Conservation (phyloP, 2,329 filamentous ascomycete genomes). For the Macroventuria anomochaeta region DNA sequence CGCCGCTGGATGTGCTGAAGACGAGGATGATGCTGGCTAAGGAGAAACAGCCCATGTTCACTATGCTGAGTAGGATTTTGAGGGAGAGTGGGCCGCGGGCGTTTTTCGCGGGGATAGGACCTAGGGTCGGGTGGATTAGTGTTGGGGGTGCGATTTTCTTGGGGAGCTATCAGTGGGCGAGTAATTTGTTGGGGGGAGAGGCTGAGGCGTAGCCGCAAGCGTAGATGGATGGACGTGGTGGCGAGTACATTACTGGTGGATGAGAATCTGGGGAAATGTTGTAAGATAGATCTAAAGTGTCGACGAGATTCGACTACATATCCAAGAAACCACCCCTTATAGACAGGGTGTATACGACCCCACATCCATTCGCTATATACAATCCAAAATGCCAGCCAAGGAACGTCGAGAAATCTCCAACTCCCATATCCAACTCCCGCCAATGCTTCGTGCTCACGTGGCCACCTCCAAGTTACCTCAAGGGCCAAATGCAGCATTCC, state of each 20-base stretch:
- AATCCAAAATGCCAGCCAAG: constrained; percentile 1
- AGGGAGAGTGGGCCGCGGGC: constrained; percentile 68
- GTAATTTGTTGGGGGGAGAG: constrained; percentile 70
- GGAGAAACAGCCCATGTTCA: constrained; percentile 65
- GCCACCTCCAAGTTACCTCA: constrained; percentile 4
- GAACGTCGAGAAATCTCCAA: constrained; percentile 4
- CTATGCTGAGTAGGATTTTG: constrained; percentile 70
- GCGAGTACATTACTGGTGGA: no score
- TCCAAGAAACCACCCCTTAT: not conserved
- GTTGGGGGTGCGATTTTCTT: constrained; percentile 93
- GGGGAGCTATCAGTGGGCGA: constrained; percentile 89
- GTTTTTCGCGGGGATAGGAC: constrained; percentile 79
- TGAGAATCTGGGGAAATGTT: not conserved
- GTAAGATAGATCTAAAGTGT: constrained; percentile 3
- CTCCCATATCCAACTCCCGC: not conserved
- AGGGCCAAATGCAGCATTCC: constrained; percentile 25
- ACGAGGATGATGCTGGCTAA: constrained; percentile 92
- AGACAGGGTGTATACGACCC: not conserved
- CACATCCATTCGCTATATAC: constrained; percentile 5
- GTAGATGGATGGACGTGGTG: not conserved
- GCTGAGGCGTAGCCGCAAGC: constrained; percentile 4
- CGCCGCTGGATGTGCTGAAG: constrained; percentile 94
- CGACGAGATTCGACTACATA: not conserved
- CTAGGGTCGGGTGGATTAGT: constrained; percentile 92
- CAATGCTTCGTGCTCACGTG: not conserved